phyloP scores from a whole-genome alignment of 2,329 filamentous ascomycete genomes.

The Aspergillus sp. region DNA sequence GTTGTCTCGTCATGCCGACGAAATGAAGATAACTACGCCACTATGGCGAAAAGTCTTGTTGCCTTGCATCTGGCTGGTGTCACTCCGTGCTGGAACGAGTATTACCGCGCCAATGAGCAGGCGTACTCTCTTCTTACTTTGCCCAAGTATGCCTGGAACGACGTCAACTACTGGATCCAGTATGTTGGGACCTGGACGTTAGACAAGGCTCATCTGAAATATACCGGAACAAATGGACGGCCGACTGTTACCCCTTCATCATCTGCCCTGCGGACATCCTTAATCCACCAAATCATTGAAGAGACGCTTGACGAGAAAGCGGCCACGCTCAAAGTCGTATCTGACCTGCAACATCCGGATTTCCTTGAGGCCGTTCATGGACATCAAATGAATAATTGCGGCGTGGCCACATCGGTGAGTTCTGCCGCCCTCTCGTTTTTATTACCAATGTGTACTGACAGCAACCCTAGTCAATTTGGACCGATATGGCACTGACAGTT shows the following conservation, averaged over 20 bases:
- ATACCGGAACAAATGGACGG: neutral
- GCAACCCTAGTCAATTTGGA: constrained; percentile 16
- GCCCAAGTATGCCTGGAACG: constrained; percentile 67
- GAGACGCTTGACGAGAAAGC: constrained; percentile 30
- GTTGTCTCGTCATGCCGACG: constrained; percentile 63
- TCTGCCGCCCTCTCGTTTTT: neutral
- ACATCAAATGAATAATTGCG: constrained; percentile 46
- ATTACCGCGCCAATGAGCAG: constrained; percentile 60
- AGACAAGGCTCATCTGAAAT: constrained; percentile 53
- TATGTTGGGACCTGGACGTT: constrained; percentile 72
- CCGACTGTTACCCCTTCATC: neutral
- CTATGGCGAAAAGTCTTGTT: constrained; percentile 58
- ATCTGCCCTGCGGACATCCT: constrained; percentile 3
- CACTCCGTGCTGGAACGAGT: constrained; percentile 69
- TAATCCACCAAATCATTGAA: constrained; percentile 25
- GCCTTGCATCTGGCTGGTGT: constrained; percentile 64
- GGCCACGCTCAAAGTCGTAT: constrained; percentile 37
- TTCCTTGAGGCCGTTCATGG: constrained; percentile 42
- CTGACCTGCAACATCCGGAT: constrained; percentile 42
- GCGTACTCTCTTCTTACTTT: constrained; percentile 61
- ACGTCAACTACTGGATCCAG: constrained; percentile 73
- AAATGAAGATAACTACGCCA: constrained; percentile 65
- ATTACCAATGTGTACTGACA: neutral
- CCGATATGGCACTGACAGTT: constrained; percentile 7
- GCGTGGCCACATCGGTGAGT: constrained; percentile 48